These are phyloP conservation scores for Tylopilus subfusipes DNA, from an alignment of 768 basidiomycete genomes.

Conservation along the genomic window DNA sequence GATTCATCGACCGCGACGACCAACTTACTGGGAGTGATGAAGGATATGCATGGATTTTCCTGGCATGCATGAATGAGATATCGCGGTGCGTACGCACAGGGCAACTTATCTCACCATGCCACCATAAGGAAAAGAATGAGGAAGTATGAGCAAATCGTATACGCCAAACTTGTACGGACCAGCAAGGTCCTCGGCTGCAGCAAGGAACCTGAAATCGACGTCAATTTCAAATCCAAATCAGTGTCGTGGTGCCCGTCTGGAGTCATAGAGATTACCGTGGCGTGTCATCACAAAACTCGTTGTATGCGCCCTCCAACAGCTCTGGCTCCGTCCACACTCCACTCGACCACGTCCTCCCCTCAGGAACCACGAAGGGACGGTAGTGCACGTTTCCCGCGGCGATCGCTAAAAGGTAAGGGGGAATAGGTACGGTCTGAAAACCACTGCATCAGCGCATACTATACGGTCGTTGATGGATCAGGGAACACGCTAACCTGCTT, in stretches of 20 bases:
- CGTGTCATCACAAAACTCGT: slow-evolving; percentile 90
- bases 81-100: not conserved
- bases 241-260: too few species aligned
- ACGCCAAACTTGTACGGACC: slow-evolving; percentile 80
- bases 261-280: slow-evolving; percentile 45
- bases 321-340: slow-evolving; percentile 94
- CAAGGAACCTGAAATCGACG: slow-evolving; percentile 54
- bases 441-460: not conserved
- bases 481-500: slow-evolving; percentile 54
- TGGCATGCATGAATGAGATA: slow-evolving; percentile 24
- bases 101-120: slow-evolving; percentile 56
- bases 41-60: slow-evolving; percentile 90
- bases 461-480: not conserved
- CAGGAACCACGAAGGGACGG: slow-evolving; percentile 52
- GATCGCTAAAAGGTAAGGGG: slow-evolving; percentile 90
- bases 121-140: slow-evolving; percentile 90
- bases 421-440: slow-evolving; percentile 75
- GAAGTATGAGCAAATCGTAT: slow-evolving; percentile 86
- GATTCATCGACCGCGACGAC: not conserved
- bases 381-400: slow-evolving; percentile 83
- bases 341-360: slow-evolving; percentile 70
- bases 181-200: slow-evolving; percentile 66
- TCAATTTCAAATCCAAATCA: not conserved
- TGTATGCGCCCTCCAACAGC: slow-evolving; percentile 67
- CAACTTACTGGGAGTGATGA: slow-evolving; percentile 77